Evolutionary conservation across 78 protist genomes (phyloP), one percentile per base, ranked within the genome.

Genomic region (Parvularia atlantis): DNA sequence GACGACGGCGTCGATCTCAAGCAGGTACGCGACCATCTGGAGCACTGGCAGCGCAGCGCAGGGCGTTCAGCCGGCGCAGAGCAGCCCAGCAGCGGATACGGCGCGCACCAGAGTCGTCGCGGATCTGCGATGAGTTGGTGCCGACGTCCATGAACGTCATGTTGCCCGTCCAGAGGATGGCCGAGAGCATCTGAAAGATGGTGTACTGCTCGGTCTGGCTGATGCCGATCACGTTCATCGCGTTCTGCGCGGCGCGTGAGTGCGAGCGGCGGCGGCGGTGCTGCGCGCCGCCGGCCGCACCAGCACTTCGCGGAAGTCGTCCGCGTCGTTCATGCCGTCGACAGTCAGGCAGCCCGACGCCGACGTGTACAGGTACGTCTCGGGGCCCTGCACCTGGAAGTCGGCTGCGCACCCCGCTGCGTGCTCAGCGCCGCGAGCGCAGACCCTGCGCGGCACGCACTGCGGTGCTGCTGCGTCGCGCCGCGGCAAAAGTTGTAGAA

Each of bases 401-500:
- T 66, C 65, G 65, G 66, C 80, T n/a, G 58, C 16, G 19, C 28
- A n/a, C 9, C 13, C 53, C 13, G 13, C 22, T 14, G 53, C 4
- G 6, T 1, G 26, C 1, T 2, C 58, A 10, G 11, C 53, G 53
- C 13, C 3, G 53, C 4, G 4, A 10, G 3, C 19, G 9, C 9
- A 41, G 9, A 2, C 24, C 24, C 24, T 13, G 58, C 0, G 48
- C 56, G 22, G 24, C 39, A 13, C 30, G 13, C 70, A 17, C 14
- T 4, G 19, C 14, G 24, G 9, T 35, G 5, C 59, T 10, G 59
- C 11, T 6, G 59, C 59, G 5, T 37, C n/a, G n/a, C n/a, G n/a
- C 65, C 89, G 26, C 36, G 33, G 75, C 77, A 79, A 61, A 82
- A 62, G 57, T 88, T 81, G 77, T 83, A 78, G 69, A 93, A 88